Percentiles rank a stretch among this genome's conserved stretches.
These are phyloP conservation scores for Neurospora sp. DNA, from an alignment of 495 filamentous ascomycete species.

Conservation along the genomic window DNA sequence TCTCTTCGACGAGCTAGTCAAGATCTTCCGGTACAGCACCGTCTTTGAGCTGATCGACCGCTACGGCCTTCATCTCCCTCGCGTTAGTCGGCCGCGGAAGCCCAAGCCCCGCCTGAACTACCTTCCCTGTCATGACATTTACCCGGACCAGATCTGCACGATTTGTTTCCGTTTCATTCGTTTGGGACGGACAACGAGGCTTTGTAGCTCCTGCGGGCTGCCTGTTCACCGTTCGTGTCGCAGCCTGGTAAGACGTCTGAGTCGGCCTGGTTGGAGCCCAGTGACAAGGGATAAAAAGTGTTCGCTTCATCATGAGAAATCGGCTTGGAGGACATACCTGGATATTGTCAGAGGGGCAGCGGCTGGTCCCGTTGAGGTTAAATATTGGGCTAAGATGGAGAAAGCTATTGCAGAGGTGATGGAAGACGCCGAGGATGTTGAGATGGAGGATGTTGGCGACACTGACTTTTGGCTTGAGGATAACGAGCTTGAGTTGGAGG, in stretches of 20 bases:
- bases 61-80: not conserved
- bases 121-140: not conserved
- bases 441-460: not conserved
- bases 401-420: not conserved
- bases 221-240: not conserved
- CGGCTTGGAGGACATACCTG: too few relatives aligned
- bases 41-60: not conserved
- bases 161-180: not conserved
- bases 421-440: not conserved
- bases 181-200: not conserved
- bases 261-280: not conserved
- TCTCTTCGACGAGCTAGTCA: not conserved
- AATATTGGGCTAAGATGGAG: too few relatives aligned
- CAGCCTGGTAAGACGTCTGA: not conserved
- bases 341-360: not conserved
- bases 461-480: not conserved
- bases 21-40: not conserved
- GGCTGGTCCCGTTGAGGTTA: not conserved
- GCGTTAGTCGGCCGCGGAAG: not conserved
- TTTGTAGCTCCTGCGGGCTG: not conserved
- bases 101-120: not conserved
- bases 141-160: not conserved
- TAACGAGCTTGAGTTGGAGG: not conserved
- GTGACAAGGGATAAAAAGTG: not conserved
- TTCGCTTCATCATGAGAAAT: not conserved